Conservation (phyloP, 1,284 basidiomycete species). For the Tremellales sp. region DNA sequence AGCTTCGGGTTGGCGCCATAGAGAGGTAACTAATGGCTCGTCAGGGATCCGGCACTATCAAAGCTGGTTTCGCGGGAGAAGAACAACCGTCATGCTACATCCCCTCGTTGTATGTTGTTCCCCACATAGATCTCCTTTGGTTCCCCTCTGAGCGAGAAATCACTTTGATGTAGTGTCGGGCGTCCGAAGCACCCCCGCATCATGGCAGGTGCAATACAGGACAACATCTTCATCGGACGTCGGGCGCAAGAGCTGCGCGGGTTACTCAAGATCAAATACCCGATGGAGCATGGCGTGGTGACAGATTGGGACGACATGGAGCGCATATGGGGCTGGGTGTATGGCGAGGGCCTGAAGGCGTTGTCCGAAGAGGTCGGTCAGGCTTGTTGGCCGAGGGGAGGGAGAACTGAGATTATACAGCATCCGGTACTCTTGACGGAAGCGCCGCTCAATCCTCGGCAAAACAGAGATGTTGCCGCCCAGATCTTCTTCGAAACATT, state of each 20-base stretch:
- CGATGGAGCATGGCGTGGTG: constrained; percentile 91
- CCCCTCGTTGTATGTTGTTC: constrained; percentile 80
- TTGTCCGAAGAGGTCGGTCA: constrained; percentile 83
- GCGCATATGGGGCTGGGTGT: constrained; percentile 95
- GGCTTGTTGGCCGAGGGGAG: constrained; percentile 2
- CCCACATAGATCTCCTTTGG: neutral
- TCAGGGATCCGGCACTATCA: constrained; percentile 94
- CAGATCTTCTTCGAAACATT: constrained; percentile 99
- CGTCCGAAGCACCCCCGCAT: constrained; percentile 92
- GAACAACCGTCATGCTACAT: constrained; percentile 98
- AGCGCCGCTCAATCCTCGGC: constrained; percentile 89
- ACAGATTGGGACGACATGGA: constrained; percentile 99
- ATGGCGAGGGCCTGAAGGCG: constrained; percentile 88
- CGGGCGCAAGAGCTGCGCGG: constrained; percentile 91
- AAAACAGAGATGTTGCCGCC: constrained; percentile 89
- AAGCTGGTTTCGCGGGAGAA: constrained; percentile 95
- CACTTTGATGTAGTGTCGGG: constrained; percentile 68
- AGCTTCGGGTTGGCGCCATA: neutral
- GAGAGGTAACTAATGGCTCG: constrained; percentile 7
- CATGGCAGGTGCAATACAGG: constrained; percentile 72
- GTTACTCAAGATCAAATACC: constrained; percentile 92
- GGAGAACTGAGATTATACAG: constrained; percentile 49
- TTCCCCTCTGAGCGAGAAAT: neutral
- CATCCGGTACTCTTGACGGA: constrained; percentile 95
- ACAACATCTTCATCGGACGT: constrained; percentile 84